Base-by-base conservation (phyloP, 768 basidiomycete species). In the Kondoa malvinella region DNA sequence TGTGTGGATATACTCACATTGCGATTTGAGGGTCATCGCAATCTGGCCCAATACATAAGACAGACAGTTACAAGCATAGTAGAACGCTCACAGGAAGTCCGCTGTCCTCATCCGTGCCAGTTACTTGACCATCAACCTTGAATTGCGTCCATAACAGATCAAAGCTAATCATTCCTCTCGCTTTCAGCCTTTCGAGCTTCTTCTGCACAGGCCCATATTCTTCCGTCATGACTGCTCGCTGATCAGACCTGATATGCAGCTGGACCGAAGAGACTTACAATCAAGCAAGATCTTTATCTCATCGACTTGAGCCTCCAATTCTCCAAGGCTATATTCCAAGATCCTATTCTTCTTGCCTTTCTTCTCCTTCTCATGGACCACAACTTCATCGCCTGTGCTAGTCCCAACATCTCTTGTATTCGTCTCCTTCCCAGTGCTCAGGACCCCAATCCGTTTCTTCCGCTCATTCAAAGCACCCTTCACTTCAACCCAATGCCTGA, bases 141-240 rank as follows among this genome's bases (percentile, higher is more conserved):
- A 65, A 65, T n/a, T 40, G n/a, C 14, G 64, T 50, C 64, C 64
- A 65, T 14, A 65, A 33, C 12, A 65, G 40, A n/a, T 65, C 50
- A 40, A 3, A 65, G 14, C 33, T 50, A 33, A 65, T 65, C 33
- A 27, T 14, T n/a, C 33, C 32, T 21, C n/a, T 14, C 25, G 15
- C 4, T 63, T 27, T 32, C 3, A 65, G 30, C 3, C 34, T 17
- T 16, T 65, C 64, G 2, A 58, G 25, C 40, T 65, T 65, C 16
- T n/a, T 4, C 40, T 57, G 33, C 64, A 17, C 50, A 17, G n/a
- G n/a, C 17, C n/a, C 31, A 32, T 32, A 64, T n/a, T 31, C 63
- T 50, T 64, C n/a, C 31, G 4, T 4, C 32, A 64, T 64, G 63
- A 32, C n/a, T 31, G 4, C 25, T 26, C n/a, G 25, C 15, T 56